Evolutionary conservation across 305 asterid species (phyloP), one percentile per base, ranked within the genome.

Genomic region (Ajuga reptans): DNA sequence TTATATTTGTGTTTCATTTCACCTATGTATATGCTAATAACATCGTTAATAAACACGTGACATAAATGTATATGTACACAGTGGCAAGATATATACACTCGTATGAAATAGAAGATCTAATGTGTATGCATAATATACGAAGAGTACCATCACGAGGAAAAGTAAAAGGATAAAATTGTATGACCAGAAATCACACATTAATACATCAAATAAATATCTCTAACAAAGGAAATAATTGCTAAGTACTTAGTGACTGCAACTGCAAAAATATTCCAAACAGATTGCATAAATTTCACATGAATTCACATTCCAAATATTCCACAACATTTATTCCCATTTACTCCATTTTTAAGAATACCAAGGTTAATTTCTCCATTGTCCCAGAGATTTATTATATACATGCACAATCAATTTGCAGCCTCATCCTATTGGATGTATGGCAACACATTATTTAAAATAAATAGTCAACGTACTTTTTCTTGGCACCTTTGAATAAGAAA

Each of bases 241-340:
- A 64, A 36, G 66, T 6, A 68, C 52, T 7, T 9, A 39, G 9
- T 52, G 70, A 61, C 56, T 37, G 27, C 64, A 50, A 61, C 69
- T 61, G 75, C 77, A 72, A 71, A 57, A 62, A 68, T 65, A 36
- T 45, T 76, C 73, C 68, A 53, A 69, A 46, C 67, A 76, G 66
- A 69, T 62, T 66, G 63, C 72, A 54, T 65, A 57, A 9, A 69
- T 51, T 71, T 65, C 68, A 71, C 58, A 69, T 58, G 69, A 68
- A 55, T 49, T 67, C 77, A 66, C 72, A 51, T 45, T 61, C 71
- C 49, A 51, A 59, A 64, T 45, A 65, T 58, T 58, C 77, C 65
- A 53, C 39, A 41, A 27, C 70, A 68, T 72, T 71, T 50, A 75
- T 72, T 79, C 72, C 50, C 73, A 8, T 42, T 58, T 58, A 41